Base-by-base conservation (phyloP, 2,329 filamentous ascomycete species). In the Aureobasidium namibiae region DNA sequence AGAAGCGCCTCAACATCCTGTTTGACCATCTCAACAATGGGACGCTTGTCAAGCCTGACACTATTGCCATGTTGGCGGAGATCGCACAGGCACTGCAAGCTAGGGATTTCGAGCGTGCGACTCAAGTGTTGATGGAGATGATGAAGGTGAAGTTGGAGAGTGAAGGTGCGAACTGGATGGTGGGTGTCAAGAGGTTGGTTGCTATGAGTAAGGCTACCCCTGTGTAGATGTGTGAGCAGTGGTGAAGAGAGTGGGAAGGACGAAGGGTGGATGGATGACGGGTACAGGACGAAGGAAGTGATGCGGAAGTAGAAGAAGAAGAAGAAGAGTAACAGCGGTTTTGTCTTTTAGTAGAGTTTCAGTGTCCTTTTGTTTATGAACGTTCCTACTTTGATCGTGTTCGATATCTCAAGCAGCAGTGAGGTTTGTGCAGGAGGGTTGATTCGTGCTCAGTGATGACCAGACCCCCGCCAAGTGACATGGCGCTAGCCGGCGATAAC, bases 1-100 rank as follows among this genome's bases (percentile, higher is more conserved):
- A 96, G 72, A 96, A 96, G 76, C 86, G 94, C 29, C 81, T 99
- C 61, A 89, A 89, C 67, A 86, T 96, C 52, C 78, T 99, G n/a
- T 97, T 96, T 71, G 92, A 99, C 70, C 91, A 96, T 72, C 80
- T 99, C 48, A 99, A 97, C 80, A 97, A 97, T 65, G 88, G 92
- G 69, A 92, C 97, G 68, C 78, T 96, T 41, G 79, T 97, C 58
- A 89, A 88, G 75, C 83, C 88, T 1, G 86, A 89, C 67, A 96
- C 88, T 0, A 82, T 92, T 52, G 79, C 83, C 62, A 79, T 86
- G 69, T 77, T 92, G 66, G 78, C 79, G 9, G 76, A 84, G 66
- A 75, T 91, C 31, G 68, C 71, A 23, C 67, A 67, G 58, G 68
- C 70, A 42, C 65, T 79, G 13, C 69, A 75, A 46, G 65, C 64